Conservation (phyloP, 352 stramenopile genomes). For the Phytophthora pistaciae region DNA sequence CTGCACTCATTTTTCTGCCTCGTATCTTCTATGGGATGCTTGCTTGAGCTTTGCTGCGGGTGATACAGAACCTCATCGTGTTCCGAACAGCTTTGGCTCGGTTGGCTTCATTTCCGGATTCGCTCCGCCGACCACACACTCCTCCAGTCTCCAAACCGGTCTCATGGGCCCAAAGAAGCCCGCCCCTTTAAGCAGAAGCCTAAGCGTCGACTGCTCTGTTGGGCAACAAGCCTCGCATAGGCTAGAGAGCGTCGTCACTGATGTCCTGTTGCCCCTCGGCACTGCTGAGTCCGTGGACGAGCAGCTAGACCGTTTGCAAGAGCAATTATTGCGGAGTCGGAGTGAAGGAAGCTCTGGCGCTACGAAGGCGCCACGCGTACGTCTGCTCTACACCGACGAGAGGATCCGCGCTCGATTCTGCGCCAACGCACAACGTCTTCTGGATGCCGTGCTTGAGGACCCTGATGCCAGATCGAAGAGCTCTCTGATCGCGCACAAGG, state of each 20-base stretch:
- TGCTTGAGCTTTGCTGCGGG: no score
- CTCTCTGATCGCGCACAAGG: not conserved
- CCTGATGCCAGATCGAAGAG: not conserved
- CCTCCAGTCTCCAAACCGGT: not conserved
- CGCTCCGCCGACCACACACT: not conserved
- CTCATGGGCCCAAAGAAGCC: not conserved
- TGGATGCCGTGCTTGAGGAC: not conserved
- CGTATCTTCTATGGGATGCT: not conserved
- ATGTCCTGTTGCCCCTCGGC: not conserved
- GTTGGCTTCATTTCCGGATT: not conserved
- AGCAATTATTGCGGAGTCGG: not conserved
- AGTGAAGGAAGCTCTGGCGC: not conserved
- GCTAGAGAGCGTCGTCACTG: not conserved
- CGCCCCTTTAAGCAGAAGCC: not conserved
- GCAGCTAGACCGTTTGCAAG: not conserved
- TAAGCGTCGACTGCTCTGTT: not conserved
- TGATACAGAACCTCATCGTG: not conserved
- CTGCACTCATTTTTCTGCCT: no score
- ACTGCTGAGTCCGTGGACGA: not conserved
- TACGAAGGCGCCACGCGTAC: not conserved
- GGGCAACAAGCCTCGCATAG: not conserved
- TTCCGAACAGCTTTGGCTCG: not conserved
- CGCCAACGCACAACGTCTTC: not conserved
- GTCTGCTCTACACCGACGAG: not conserved
- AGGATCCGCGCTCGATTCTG: not conserved